Base-by-base conservation (phyloP, 2,329 filamentous ascomycete genomes). In the Paracorniculantispora psalliotae region DNA sequence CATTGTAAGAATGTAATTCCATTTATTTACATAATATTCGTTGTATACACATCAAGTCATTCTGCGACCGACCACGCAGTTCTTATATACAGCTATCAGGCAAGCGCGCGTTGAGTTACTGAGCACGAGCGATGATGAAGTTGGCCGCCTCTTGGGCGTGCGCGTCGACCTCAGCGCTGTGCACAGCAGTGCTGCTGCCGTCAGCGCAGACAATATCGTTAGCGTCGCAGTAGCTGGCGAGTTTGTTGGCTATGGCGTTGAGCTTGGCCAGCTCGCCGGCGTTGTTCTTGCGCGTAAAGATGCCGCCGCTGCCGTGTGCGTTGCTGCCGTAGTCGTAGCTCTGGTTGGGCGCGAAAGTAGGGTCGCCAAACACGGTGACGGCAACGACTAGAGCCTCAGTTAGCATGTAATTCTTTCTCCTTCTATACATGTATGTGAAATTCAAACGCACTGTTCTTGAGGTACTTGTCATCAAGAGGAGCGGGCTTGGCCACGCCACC, bases 281-380 rank as follows among this genome's bases (percentile, higher is more conserved):
- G 19, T 55, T 59, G n/a, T 57, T n/a, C 5, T 10, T 5, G 26
- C 60, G 51, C 15, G 60, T 17, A 17, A 61, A 61, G 52, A 61
- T 57, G 37, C 57, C 57, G 26, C 43, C 43, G 15, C 4, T 54
- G 21, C 57, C 57, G n/a, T 59, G 2, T 21, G 57, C 60, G 47
- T 60, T 56, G 28, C 23, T 54, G n/a, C 60, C 60, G 33, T 57
- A 55, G 52, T 61, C 17, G 37, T 60, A 61, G 21, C 37, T 52
- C 52, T 61, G 60, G 47, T 56, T 59, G 41, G 47, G 46, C 13
- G 47, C 33, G 26, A 61, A 61, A n/a, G 51, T 61, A 7, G 60
- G 60, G 57, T 61, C 60, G 30, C 60, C 60, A 37, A 61, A 61
- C 33, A 60, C 57, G 28, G 57, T 57, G 23, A 61, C 60, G 28